phyloP scores from a whole-genome alignment of 768 basidiomycete species.

The Lentinus brumalis region DNA sequence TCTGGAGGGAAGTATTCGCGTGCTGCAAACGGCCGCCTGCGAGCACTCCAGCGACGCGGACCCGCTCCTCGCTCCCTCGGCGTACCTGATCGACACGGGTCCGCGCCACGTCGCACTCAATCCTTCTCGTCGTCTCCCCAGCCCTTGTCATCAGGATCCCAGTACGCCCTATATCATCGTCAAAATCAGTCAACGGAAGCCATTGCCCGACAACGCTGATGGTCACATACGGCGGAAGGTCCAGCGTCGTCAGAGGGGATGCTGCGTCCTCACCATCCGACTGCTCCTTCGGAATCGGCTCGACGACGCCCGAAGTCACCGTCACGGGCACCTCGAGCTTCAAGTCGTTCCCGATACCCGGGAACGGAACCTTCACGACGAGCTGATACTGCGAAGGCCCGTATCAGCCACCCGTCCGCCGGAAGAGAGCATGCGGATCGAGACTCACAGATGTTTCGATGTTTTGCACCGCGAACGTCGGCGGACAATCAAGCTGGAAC shows the following conservation, averaged over 20 bases:
- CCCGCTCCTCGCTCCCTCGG: too few species aligned
- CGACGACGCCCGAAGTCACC: constrained; percentile 12
- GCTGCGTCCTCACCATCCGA: not conserved
- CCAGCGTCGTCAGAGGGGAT: not conserved
- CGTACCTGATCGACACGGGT: too few species aligned
- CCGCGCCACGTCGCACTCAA: too few species aligned
- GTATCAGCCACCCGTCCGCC: not conserved
- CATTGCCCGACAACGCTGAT: not conserved
- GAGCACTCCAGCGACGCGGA: too few species aligned
- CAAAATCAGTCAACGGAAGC: not conserved
- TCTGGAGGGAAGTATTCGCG: too few species aligned
- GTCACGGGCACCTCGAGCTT: constrained; percentile 3
- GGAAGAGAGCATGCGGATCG: too few species aligned
- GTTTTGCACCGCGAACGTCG: constrained; percentile 9
- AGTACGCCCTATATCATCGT: not conserved
- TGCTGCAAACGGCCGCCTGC: too few species aligned
- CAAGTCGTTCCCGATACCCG: constrained; percentile 15
- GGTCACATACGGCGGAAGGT: constrained; percentile 11
- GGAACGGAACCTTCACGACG: constrained; percentile 14
- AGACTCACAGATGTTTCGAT: constrained; percentile 7
- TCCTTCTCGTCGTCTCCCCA: constrained; percentile 8
- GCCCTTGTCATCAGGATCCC: not conserved
- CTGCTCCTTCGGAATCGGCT: not conserved
- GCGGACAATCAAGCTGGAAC: constrained; percentile 15
- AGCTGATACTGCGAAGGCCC: constrained; percentile 7